Evolutionary conservation across 768 basidiomycete species (phyloP), one percentile per base, ranked within the genome.

Genomic region (Leccinum boreale): DNA sequence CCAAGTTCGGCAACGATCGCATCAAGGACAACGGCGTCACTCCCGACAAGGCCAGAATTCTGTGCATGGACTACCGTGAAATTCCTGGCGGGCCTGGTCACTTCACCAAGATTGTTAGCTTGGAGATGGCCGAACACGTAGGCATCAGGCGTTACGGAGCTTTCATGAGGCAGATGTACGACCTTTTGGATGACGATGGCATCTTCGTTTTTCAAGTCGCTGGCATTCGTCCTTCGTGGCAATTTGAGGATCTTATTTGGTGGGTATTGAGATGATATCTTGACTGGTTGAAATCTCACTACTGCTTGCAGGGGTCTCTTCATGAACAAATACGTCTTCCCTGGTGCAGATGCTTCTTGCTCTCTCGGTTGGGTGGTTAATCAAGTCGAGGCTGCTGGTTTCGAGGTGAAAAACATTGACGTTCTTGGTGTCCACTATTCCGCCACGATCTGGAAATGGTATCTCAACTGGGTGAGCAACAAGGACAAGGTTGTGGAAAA

Each of bases 121-220:
- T 99, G 60, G 97, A 99, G 73, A 98, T 98, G 96, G 96, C 96
- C 17, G 97, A 99, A 86, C 97, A 99, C 70, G 97, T 99, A 60
- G 97, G 97, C 58, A 85, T 99, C 68, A 86, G 94, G 65, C 88
- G 93, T 46, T 99, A 99, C 74, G 82, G 82, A 15, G 73, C 87
- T 36, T 98, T 96, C 85, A 80, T 98, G 63, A 79, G 81, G 36
- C 93, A 98, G 74, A 86, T 99, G 56, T 97, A 98, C 68, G 85
- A 95, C 64, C 80, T 98, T 36, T 80, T 99, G 60, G 90, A 94
- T 58, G 95, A 99, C 71, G 90, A 98, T 62, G 97, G 97, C 31
- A 83, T 88, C 57, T 89, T 98, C 67, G 91, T 98, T 47, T 82
- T 95, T 77, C 97, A 99, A 76, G 96, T 99, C n/a, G 93, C 97